A percentile compares a stretch with the other conserved stretches of the same genome.
Evolutionary conservation across 768 basidiomycete genomes (phyloP).

Genomic region (Mycena galopus): DNA sequence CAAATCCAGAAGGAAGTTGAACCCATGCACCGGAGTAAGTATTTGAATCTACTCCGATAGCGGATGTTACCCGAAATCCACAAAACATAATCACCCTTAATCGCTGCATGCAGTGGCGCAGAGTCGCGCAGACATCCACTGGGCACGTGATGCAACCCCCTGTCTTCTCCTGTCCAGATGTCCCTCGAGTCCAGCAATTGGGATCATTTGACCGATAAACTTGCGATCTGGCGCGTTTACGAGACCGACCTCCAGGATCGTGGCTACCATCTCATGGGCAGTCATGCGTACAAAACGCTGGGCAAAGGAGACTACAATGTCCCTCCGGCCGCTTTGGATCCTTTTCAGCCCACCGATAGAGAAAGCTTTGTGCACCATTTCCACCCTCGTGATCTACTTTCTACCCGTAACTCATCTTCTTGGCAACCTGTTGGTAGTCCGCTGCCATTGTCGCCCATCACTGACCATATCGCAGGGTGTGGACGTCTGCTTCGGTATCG

Average conservation of each 20-base stretch:
- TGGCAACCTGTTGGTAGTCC: background rate
- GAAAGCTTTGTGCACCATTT: background rate
- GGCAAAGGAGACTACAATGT: background rate
- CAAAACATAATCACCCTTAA: too few relatives aligned
- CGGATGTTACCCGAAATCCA: too few relatives aligned
- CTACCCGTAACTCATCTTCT: background rate
- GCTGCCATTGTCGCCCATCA: background rate
- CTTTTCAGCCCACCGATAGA: background rate
- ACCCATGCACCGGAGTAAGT: too few relatives aligned
- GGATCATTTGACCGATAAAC: background rate
- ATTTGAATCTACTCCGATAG: too few relatives aligned
- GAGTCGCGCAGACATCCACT: too few relatives aligned
- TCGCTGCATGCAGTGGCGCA: too few relatives aligned
- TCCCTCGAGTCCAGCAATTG: background rate
- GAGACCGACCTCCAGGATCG: background rate
- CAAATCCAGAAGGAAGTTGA: too few relatives aligned
- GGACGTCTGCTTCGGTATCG: background rate
- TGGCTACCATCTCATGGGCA: background rate
- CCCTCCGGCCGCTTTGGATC: background rate
- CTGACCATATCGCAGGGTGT: background rate
- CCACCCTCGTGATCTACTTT: background rate
- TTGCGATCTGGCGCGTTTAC: background rate
- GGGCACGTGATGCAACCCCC: too few relatives aligned
- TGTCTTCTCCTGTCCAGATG: too few relatives aligned
- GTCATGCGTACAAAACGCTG: background rate